Conservation (phyloP, 2,329 filamentous ascomycete genomes). For the Aspergillus quadricinctus region DNA sequence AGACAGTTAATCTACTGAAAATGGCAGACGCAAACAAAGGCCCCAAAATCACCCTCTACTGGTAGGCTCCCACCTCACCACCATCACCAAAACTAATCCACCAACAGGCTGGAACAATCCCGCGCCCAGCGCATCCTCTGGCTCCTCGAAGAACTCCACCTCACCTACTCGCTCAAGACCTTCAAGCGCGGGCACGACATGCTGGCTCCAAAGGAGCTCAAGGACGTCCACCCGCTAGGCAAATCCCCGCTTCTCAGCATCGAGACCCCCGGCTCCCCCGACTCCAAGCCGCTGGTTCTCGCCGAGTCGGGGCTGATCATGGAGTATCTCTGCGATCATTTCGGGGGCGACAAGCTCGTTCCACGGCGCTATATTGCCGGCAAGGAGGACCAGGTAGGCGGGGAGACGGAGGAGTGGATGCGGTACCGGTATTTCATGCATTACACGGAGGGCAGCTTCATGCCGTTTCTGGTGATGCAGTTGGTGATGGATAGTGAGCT, state of each 20-base stretch:
- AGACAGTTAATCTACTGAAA: background rate
- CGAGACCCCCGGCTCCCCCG: conserved; percentile 38
- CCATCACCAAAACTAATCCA: background rate
- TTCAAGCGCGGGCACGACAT: conserved; percentile 65
- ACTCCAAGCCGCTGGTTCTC: conserved; percentile 54
- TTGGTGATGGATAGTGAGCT: conserved; percentile 56
- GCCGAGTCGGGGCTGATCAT: conserved; percentile 78
- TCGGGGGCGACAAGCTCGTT: conserved; percentile 45
- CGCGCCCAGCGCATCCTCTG: conserved; percentile 79
- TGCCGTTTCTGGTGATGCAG: conserved; percentile 63
- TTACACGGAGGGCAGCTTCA: conserved; percentile 79
- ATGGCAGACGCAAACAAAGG: conserved; percentile 22
- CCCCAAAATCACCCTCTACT: conserved; percentile 60
- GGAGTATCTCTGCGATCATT: conserved; percentile 74
- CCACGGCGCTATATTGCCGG: conserved; percentile 50
- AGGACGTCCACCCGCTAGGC: conserved; percentile 75
- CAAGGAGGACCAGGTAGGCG: conserved; percentile 52
- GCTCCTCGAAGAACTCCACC: conserved; percentile 76
- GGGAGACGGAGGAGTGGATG: conserved; percentile 58
- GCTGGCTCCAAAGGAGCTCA: conserved; percentile 71
- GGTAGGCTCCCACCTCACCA: conserved; percentile 38
- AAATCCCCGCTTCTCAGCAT: conserved; percentile 79
- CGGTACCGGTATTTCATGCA: conserved; percentile 69
- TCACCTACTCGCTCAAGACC: conserved; percentile 74
- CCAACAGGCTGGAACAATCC: conserved; percentile 70